Evolutionary conservation across 805 yeast genomes (phyloP).

Genomic region (Ogataea methanolica): DNA sequence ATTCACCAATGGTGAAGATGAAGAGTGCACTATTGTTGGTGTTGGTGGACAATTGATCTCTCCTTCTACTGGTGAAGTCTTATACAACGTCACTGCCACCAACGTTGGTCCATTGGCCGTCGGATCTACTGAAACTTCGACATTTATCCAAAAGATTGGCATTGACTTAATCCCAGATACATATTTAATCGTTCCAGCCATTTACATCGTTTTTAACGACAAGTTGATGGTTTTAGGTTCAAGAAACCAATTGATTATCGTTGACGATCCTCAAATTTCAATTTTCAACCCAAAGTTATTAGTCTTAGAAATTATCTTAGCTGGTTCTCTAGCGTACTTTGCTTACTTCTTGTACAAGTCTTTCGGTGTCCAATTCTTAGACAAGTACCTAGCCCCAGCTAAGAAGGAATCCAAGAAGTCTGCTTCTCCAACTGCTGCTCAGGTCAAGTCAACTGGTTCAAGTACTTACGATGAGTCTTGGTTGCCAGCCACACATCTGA

Average conservation of each 20-base stretch:
- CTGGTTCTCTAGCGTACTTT: conserved; percentile 42
- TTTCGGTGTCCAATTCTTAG: conserved; percentile 45
- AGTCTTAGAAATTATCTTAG: conserved; percentile 52
- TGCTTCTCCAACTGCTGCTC: conserved; percentile 13
- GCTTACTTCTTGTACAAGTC: conserved; percentile 43
- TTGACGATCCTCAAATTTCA: conserved; percentile 64
- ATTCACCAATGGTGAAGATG: conserved; percentile 50
- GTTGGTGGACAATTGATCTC: conserved; percentile 63
- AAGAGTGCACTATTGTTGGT: conserved; percentile 52
- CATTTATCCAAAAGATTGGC: conserved; percentile 55
- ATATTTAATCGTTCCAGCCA: conserved; percentile 55
- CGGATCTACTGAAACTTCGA: conserved; percentile 42
- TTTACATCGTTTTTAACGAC: conserved; percentile 48
- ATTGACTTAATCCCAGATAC: conserved; percentile 53
- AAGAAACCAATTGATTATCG: conserved; percentile 50
- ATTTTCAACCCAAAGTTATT: conserved; percentile 69
- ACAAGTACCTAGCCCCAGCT: conserved; percentile 40
- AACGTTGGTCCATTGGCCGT: conserved; percentile 57
- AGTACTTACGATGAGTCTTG: conserved; percentile 41
- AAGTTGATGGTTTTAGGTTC: conserved; percentile 52
- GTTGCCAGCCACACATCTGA: conserved; percentile 55
- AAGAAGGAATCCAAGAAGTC: conserved; percentile 28
- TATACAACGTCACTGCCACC: conserved; percentile 61
- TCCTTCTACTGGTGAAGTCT: conserved; percentile 45
- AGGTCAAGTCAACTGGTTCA: conserved; percentile 23